Percentiles rank a stretch among this genome's conserved stretches.
Conservation (phyloP, 1,139 yeast genomes). For the Hyphopichia buzzinii region DNA sequence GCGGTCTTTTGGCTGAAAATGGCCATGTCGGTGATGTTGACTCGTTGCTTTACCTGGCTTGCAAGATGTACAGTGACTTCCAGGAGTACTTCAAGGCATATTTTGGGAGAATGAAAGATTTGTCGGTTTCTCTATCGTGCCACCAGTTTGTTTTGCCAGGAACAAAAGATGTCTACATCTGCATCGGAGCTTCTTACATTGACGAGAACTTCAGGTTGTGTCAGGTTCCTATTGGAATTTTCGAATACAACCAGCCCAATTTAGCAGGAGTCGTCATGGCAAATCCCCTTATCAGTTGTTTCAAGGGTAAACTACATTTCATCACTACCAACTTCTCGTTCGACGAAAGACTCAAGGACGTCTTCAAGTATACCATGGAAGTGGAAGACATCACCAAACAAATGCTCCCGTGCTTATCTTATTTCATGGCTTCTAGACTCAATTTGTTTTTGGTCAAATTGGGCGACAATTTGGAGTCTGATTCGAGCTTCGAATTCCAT, state of each 20-base stretch:
- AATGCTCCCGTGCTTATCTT: conserved; percentile 18
- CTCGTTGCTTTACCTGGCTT: conserved; percentile 16
- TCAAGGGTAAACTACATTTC: conserved; percentile 10
- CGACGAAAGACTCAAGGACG: conserved; percentile 15
- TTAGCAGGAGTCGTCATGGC: conserved; percentile 12
- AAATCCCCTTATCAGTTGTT: conserved; percentile 11
- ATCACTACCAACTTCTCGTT: conserved; percentile 21
- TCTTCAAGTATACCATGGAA: conserved; percentile 15
- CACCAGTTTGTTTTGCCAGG: conserved; percentile 19
- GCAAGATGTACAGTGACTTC: conserved; percentile 18
- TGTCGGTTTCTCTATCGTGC: conserved; percentile 17
- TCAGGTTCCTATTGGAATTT: conserved; percentile 21
- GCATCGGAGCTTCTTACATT: conserved; percentile 19
- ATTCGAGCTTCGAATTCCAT: neutral
- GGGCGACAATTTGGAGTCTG: conserved; percentile 5
- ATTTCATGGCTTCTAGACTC: conserved; percentile 12
- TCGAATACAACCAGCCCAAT: conserved; percentile 11
- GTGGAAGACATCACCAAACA: conserved; percentile 10
- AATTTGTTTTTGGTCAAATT: conserved; percentile 12
- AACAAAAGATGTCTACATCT: conserved; percentile 14
- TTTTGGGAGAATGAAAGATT: conserved; percentile 11
- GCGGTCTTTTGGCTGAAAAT: conserved; percentile 10
- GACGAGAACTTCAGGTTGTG: conserved; percentile 14
- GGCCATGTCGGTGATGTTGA: conserved; percentile 14
- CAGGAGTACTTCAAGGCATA: conserved; percentile 18